Base-by-base conservation (phyloP, 139 green algal genomes). In the Haematococcus sp. region DNA sequence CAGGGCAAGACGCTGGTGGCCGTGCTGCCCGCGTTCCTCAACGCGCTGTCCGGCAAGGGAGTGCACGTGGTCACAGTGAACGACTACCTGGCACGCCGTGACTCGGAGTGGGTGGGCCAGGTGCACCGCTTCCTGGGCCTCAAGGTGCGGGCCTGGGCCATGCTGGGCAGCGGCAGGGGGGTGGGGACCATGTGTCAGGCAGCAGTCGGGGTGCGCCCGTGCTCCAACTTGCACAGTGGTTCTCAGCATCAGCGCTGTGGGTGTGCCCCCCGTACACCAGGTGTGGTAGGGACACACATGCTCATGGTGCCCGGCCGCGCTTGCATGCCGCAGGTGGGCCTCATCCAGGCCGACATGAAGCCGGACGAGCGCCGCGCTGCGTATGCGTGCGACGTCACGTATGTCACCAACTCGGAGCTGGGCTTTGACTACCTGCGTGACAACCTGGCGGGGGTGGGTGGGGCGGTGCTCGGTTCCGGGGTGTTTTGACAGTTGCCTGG, bases 11-110 rank as follows among this genome's bases (percentile, higher is more conserved):
- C 95, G 1, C 89, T 99, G 40, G 95, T 98, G 34, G 93, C 96
- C 25, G 90, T 98, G 70, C 89, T 98, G 76, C 95, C 95, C n/a
- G 84, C 93, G 4, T 99, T 94, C 82, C 87, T 99, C 17, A 99
- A 99, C 78, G 95, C 94, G 0, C 89, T 99, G 23, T 60, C 87
- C 16, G 74, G 60, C 67, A 92, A 93, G 81, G 94, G 95, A 32
- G 95, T 98, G 66, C 95, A 99, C 79, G 92, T 99, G 22, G 95
- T 98, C 49, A 98, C 95, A 7, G 95, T 98, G 40, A 99, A 99
- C 77, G 95, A 99, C 81, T 98, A 98, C 88, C 88, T 99, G 35
- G 95, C 95, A 4, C 73, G 92, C 30, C 87, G 95, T 64, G 95
- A 98, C 86, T 90, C 77, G 71, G 94, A 98, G 87, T 98, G 91